phyloP scores from a whole-genome alignment of 2,329 filamentous ascomycete species.

The Amauroascus niger region DNA sequence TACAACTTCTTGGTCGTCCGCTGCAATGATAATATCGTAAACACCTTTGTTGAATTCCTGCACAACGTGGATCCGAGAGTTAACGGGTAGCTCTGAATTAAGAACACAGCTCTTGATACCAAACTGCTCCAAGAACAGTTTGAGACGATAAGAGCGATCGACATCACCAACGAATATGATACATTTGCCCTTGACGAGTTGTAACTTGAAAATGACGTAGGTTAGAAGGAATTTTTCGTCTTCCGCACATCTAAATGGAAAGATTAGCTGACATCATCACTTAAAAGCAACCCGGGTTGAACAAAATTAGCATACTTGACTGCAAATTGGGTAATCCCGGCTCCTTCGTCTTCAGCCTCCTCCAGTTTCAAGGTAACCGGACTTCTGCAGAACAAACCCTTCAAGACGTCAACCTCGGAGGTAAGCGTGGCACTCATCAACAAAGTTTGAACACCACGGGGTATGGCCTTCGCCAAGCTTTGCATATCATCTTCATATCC shows the following conservation, averaged over 20 bases:
- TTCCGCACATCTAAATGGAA: slow-evolving; percentile 60
- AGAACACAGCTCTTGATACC: slow-evolving; percentile 86
- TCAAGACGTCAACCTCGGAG: slow-evolving; percentile 74
- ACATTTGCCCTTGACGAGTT: slow-evolving; percentile 86
- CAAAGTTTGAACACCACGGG: slow-evolving; percentile 78
- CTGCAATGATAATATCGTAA: slow-evolving; percentile 96
- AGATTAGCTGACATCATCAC: slow-evolving; percentile 14
- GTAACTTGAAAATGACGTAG: slow-evolving; percentile 91
- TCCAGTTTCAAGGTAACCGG: slow-evolving; percentile 73
- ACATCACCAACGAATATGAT: slow-evolving; percentile 78
- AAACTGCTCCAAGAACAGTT: slow-evolving; percentile 94
- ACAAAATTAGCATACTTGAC: slow-evolving; percentile 52
- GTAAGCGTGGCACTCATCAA: slow-evolving; percentile 91
- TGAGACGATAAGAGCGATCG: slow-evolving; percentile 81
- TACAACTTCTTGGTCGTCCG: slow-evolving; percentile 79
- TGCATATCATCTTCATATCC: slow-evolving; percentile 87
- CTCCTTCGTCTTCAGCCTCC: slow-evolving; percentile 66
- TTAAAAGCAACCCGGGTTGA: slow-evolving; percentile 12
- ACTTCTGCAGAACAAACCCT: slow-evolving; percentile 72
- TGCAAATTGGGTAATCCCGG: slow-evolving; percentile 74
- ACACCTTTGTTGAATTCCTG: slow-evolving; percentile 95
- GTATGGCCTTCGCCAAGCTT: slow-evolving; percentile 64
- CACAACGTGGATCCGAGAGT: slow-evolving; percentile 85
- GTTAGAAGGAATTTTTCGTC: slow-evolving; percentile 92
- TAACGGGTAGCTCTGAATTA: slow-evolving; percentile 89